Evolutionary conservation across 1,284 basidiomycete genomes (phyloP), one percentile per base, ranked within the genome.

Genomic region (Tylopilus orsonianus): DNA sequence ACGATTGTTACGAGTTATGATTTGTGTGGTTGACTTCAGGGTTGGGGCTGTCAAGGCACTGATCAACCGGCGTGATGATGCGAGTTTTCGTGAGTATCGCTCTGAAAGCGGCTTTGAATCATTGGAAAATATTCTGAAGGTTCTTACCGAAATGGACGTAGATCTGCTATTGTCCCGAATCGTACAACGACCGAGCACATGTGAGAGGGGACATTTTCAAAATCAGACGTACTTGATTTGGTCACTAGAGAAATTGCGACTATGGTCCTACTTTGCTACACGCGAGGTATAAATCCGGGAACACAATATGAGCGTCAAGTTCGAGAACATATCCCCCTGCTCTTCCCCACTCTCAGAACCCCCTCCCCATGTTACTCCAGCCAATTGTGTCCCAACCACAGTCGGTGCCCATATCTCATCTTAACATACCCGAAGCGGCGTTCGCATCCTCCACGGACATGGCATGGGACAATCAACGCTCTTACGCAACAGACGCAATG

Each of bases 341-440:
- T 33, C 53, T 29, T 42, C 50, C 38, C 51, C 41, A 44, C 48
- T 29, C 37, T 41, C 46, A 41, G 49, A 27, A 41, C 50, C 19
- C 19, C 42, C 38, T 40, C 48, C 35, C 30, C 40, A 56, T 54
- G 60, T 43, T 52, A 8, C 33, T 46, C 37, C 56, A 55, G 10
- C 39, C 49, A 1, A 44, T 46, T 19, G 64, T 72, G 57, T 62
- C 69, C 46, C 65, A 63, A 46, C 60, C 64, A 55, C 67, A 71
- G 51, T 67, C 72, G 46, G 62, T 77, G 52, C 66, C 71, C 64
- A 78, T 81, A 73, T 78, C 80, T 55, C 74, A 78, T 56, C 72
- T 83, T 60, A 77, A 80, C 60, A 67, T 76, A 45, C 58, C 62
- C 57, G 81, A 85, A 68, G 75, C 77, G 32, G 72, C 77, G 48